Percentiles rank a stretch among this genome's conserved stretches.
phyloP scores from a whole-genome alignment of 1,284 basidiomycete species.

The Rugiboletus extremiorientalis region DNA sequence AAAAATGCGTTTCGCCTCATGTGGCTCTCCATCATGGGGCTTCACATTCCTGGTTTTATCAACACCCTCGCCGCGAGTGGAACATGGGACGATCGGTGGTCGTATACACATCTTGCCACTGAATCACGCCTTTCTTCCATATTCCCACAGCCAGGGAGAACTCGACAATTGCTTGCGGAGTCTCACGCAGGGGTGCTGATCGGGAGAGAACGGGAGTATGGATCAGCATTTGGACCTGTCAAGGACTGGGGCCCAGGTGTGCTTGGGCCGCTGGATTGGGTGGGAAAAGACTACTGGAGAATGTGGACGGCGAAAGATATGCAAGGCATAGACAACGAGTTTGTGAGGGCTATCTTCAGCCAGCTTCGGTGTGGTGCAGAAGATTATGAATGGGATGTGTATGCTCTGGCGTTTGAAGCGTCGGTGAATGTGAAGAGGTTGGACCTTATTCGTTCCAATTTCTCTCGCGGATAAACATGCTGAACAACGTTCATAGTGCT shows the following conservation, averaged over 20 bases:
- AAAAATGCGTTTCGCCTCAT: slow-evolving; percentile 68
- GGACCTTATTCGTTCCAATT: slow-evolving; percentile 17
- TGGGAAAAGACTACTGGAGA: slow-evolving; percentile 38
- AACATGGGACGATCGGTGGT: slow-evolving; percentile 69
- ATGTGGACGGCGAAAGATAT: slow-evolving; percentile 55
- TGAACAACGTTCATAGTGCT: slow-evolving; percentile 47
- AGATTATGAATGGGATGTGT: slow-evolving; percentile 62
- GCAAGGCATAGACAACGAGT: slow-evolving; percentile 43
- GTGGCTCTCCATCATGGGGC: slow-evolving; percentile 77
- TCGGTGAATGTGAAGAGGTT: slow-evolving; percentile 61
- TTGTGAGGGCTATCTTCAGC: slow-evolving; percentile 57
- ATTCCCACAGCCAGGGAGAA: slow-evolving; percentile 46
- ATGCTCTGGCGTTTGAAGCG: slow-evolving; percentile 68
- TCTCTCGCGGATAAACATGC: slow-evolving; percentile 2
- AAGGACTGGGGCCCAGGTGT: slow-evolving; percentile 61
- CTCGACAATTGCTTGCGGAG: slow-evolving; percentile 46
- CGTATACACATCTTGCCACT: slow-evolving; percentile 43
- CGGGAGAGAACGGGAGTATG: slow-evolving; percentile 61
- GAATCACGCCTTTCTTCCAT: slow-evolving; percentile 47
- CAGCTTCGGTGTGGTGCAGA: slow-evolving; percentile 50
- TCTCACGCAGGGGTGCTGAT: slow-evolving; percentile 63
- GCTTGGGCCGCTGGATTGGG: slow-evolving; percentile 53
- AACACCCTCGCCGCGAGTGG: slow-evolving; percentile 40
- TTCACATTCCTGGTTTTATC: slow-evolving; percentile 69
- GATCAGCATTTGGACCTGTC: slow-evolving; percentile 62